Evolutionary conservation across 306 rosid genomes (phyloP).

Genomic region (Senna siamea): DNA sequence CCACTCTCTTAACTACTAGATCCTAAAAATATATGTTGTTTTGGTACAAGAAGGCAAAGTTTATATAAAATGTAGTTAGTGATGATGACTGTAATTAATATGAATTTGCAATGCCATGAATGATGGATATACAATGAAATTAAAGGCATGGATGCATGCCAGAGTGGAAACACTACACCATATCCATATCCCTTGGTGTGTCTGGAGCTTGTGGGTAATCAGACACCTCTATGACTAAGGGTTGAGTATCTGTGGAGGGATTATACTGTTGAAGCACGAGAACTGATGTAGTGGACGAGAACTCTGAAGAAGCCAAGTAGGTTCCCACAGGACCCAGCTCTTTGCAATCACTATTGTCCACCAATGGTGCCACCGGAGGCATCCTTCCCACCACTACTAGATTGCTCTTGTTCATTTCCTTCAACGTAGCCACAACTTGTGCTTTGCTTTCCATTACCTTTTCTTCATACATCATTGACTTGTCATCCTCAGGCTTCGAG

Average conservation of each 20-base stretch:
- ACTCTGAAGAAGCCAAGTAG: constrained; percentile 56
- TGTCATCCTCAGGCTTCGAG: constrained; percentile 40
- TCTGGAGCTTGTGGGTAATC: constrained; percentile 39
- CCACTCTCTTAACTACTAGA: no score
- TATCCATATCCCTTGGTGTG: constrained; percentile 21
- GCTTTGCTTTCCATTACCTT: constrained; percentile 50
- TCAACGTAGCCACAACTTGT: constrained; percentile 45
- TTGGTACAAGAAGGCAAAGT: no score
- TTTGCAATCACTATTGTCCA: constrained; percentile 49
- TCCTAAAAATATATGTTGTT: no score
- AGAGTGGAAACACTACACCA: no score
- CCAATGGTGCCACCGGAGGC: constrained; percentile 55
- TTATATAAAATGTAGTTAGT: no score
- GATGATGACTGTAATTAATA: no score
- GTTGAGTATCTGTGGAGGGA: constrained; percentile 40
- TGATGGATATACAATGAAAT: no score
- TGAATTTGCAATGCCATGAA: no score
- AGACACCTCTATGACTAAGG: constrained; percentile 53
- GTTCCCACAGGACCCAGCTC: constrained; percentile 76
- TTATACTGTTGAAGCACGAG: constrained; percentile 65
- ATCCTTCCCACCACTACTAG: constrained; percentile 67
- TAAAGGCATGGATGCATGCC: no score
- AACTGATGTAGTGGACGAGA: constrained; percentile 56
- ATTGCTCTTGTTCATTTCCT: constrained; percentile 47
- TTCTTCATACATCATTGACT: constrained; percentile 50